Conservation (phyloP, 83 land plant species). For the Thuja plicata region DNA sequence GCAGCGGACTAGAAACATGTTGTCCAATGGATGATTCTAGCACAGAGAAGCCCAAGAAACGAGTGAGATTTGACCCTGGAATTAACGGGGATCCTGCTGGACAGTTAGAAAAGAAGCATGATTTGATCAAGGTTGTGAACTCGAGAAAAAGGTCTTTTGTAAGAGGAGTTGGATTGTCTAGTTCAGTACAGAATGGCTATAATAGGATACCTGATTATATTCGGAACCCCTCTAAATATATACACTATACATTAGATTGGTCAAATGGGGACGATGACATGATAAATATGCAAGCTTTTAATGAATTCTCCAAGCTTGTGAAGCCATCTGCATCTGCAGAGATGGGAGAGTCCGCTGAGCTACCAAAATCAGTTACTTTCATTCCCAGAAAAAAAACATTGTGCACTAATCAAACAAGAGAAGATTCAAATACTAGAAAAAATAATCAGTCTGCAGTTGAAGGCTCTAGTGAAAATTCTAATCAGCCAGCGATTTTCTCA, state of each 20-base stretch:
- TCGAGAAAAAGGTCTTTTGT: not conserved
- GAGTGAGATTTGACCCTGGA: constrained; percentile 68
- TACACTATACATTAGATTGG: constrained; percentile 70
- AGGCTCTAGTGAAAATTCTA: not conserved
- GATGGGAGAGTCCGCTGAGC: constrained; percentile 13
- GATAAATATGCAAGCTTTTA: constrained; percentile 58
- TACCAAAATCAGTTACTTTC: constrained; percentile 38
- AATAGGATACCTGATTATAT: constrained; percentile 68
- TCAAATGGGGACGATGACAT: constrained; percentile 50
- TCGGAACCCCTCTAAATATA: constrained; percentile 76
- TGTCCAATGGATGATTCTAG: not conserved
- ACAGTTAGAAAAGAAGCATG: not conserved
- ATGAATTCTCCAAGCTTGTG: constrained; percentile 33
- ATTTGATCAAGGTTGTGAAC: constrained; percentile 14
- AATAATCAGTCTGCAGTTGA: not conserved
- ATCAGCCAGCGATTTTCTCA: constrained; percentile 9
- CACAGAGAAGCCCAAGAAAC: constrained; percentile 45
- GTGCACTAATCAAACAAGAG: constrained; percentile 2
- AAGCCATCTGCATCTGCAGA: constrained; percentile 21
- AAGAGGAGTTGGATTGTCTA: constrained; percentile 1
- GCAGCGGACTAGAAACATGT: not conserved
- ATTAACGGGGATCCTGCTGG: constrained; percentile 18
- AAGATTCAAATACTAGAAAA: not conserved
- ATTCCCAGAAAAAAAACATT: constrained; percentile 38
- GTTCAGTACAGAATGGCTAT: constrained; percentile 10